Percentiles rank a stretch among this genome's conserved stretches.
Conservation (phyloP, 306 rosid genomes). For the Cucurbita moschata region DNA sequence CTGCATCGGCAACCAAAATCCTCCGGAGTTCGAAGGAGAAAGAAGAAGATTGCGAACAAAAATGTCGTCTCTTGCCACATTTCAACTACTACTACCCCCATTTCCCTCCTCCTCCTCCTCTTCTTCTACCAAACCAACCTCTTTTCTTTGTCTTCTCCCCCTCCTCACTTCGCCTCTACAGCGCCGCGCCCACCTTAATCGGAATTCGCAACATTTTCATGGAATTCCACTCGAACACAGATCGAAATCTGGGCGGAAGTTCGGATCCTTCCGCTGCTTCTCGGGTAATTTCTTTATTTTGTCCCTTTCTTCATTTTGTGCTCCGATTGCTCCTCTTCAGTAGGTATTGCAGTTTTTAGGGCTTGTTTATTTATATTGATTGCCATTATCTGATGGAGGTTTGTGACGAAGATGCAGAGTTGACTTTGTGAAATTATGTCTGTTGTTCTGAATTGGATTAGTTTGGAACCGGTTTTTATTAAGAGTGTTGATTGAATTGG, state of each 20-base stretch:
- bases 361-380: not conserved
- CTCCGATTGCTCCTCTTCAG: not conserved
- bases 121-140: slow-evolving; percentile 9
- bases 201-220: slow-evolving; percentile 1
- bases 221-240: slow-evolving; percentile 12
- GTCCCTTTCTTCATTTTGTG: not conserved
- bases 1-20: not conserved
- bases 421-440: not conserved
- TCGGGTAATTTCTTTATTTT: slow-evolving; percentile 32
- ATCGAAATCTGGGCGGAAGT: slow-evolving; percentile 9
- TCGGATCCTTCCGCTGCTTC: slow-evolving; percentile 38
- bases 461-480: not conserved
- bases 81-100: slow-evolving; percentile 15
- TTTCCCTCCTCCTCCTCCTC: slow-evolving; percentile 13
- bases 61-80: slow-evolving; percentile 27
- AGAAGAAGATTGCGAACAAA: slow-evolving; percentile 1
- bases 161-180: slow-evolving; percentile 15
- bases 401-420: not conserved
- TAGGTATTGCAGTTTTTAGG: not conserved
- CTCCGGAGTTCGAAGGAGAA: not conserved
- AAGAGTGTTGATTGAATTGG: not conserved
- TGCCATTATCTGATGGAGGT: not conserved
- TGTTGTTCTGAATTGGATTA: not conserved
- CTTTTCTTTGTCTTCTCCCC: slow-evolving; percentile 10
- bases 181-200: slow-evolving; percentile 5